Conservation (phyloP, 495 filamentous ascomycete species). For the Durotheca rogersii region DNA sequence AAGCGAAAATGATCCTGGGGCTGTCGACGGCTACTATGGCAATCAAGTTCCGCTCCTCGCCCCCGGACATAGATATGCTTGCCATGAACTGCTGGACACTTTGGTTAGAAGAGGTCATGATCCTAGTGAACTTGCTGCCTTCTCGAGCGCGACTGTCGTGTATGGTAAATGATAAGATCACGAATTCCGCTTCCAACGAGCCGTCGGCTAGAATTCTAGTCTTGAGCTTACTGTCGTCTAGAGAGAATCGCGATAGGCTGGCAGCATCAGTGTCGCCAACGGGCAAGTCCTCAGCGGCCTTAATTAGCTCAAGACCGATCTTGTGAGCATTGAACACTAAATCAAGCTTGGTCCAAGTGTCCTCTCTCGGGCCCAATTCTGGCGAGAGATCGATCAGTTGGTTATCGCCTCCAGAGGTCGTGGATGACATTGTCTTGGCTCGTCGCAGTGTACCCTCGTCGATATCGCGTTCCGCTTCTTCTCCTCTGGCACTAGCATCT, state of each 20-base stretch:
- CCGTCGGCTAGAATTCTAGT: constrained; percentile 92
- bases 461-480: constrained; percentile 53
- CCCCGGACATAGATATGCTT: constrained; percentile 87
- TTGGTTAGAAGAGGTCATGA: constrained; percentile 95
- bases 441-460: constrained; percentile 47
- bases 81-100: constrained; percentile 98
- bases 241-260: constrained; percentile 87
- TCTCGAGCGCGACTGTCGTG: constrained; percentile 81
- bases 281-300: constrained; percentile 70
- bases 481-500: constrained; percentile 67
- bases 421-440: constrained; percentile 50
- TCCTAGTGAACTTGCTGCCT: constrained; percentile 93
- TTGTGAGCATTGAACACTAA: constrained; percentile 87
- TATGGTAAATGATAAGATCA: constrained; percentile 94
- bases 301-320: constrained; percentile 84
- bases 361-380: constrained; percentile 61
- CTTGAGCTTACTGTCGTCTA: constrained; percentile 90
- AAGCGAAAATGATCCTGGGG: constrained; percentile 87
- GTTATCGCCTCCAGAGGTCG: constrained; percentile 41
- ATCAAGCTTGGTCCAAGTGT: constrained; percentile 90
- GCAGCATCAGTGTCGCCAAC: constrained; percentile 74
- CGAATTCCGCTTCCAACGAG: constrained; percentile 86
- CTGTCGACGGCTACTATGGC: constrained; percentile 95
- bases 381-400: constrained; percentile 59
- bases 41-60: constrained; percentile 77